A percentile compares a stretch with the other conserved stretches of the same genome.
phyloP scores from a whole-genome alignment of 805 yeast genomes.

The Isabelozyma rhagii region DNA sequence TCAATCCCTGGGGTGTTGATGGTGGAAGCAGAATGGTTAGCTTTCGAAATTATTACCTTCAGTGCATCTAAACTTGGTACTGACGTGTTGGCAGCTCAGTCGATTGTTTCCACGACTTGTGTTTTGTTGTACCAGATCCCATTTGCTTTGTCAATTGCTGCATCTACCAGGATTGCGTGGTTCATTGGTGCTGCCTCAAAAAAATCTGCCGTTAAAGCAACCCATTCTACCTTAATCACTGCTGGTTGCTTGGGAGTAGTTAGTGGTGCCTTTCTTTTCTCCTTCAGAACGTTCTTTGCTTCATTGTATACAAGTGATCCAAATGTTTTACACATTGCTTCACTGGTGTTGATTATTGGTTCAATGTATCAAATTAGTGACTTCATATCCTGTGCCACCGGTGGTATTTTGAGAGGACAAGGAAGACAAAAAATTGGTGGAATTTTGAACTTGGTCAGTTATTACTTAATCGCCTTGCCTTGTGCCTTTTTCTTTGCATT shows the following conservation, averaged over 20 bases:
- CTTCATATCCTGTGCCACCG: constrained; percentile 46
- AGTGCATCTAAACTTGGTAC: constrained; percentile 69
- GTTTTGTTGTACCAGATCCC: constrained; percentile 71
- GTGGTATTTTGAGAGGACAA: constrained; percentile 56
- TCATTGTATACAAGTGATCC: constrained; percentile 39
- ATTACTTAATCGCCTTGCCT: constrained; percentile 50
- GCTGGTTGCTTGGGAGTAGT: constrained; percentile 33
- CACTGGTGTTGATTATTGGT: constrained; percentile 42
- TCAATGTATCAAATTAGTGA: constrained; percentile 54
- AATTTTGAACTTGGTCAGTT: constrained; percentile 43
- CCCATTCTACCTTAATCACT: constrained; percentile 32
- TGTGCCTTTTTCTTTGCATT: constrained; percentile 45
- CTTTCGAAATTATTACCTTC: constrained; percentile 71
- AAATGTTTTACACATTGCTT: constrained; percentile 33
- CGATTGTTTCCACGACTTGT: constrained; percentile 66
- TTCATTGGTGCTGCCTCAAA: constrained; percentile 63
- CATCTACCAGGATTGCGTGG: constrained; percentile 76
- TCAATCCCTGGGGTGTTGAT: constrained; percentile 73
- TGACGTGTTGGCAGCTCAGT: constrained; percentile 66
- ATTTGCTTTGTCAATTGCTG: constrained; percentile 71
- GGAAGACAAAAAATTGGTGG: constrained; percentile 60
- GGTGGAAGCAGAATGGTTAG: constrained; percentile 78
- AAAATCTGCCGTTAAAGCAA: constrained; percentile 32
- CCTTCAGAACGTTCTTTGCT: constrained; percentile 36
- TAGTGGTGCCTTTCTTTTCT: constrained; percentile 35